phyloP scores from a whole-genome alignment of 306 rosid species.

The Dryas octopetala region DNA sequence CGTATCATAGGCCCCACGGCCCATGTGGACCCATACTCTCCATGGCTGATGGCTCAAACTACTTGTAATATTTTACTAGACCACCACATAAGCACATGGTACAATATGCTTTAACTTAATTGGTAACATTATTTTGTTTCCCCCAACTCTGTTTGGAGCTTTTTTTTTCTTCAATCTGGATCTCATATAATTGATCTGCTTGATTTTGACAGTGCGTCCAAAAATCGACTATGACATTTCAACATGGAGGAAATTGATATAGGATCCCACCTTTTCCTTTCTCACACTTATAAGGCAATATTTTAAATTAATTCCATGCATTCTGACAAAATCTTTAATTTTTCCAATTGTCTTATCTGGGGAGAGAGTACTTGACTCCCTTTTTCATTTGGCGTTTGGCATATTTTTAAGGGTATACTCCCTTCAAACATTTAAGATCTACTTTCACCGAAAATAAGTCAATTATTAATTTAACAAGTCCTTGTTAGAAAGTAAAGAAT shows the following conservation, averaged over 20 bases:
- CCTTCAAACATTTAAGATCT: no score
- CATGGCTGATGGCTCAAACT: no score
- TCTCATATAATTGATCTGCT: conserved; percentile 6
- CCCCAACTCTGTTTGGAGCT: not conserved
- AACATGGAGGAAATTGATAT: conserved; percentile 35
- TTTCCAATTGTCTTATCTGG: not conserved
- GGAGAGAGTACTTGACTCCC: not conserved
- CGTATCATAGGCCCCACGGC: no score
- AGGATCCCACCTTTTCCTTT: conserved; percentile 32
- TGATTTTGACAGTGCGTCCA: conserved; percentile 28
- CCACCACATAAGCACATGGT: no score
- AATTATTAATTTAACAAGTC: no score
- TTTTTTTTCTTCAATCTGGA: not conserved
- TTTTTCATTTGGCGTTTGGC: not conserved
- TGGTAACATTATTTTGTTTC: no score
- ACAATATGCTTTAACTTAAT: no score
- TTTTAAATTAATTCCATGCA: not conserved
- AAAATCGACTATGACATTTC: conserved; percentile 33
- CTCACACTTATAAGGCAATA: conserved; percentile 18
- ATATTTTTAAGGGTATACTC: not conserved
- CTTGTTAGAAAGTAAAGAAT: no score
- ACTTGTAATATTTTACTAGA: no score
- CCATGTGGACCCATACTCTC: no score
- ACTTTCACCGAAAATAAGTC: no score
- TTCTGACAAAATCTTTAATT: not conserved